Base-by-base conservation (phyloP, 2,329 filamentous ascomycete species). In the Cadophora sp. region DNA sequence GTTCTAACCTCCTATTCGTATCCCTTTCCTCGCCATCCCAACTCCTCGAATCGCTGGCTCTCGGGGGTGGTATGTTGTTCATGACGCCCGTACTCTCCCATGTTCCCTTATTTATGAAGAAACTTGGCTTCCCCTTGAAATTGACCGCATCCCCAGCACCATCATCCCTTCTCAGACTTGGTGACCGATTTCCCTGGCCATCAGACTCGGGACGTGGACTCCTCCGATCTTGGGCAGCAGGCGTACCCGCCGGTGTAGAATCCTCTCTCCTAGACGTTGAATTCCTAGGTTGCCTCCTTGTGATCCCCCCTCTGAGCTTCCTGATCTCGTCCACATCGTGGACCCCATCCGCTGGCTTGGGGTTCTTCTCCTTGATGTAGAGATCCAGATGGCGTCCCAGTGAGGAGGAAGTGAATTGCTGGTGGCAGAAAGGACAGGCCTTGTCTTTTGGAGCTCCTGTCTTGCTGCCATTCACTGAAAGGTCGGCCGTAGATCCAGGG, bases 291-390 rank as follows among this genome's bases (percentile, higher is more conserved):
- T 97, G 93, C 67, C 95, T 86, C 70, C 95, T 85, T 30, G 95
- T 98, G 78, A 98, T 97, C 68, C 88, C 87, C 53, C 93, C 92
- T 62, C 95, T 88, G 75, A 97, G 82, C 79, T 91, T 92, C 72
- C 87, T 87, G 75, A 98, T 98, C 79, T 93, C 92, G 8, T 95
- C 92, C 66, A 97, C 92, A 81, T 97, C 85, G 80, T 98, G 95
- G 55, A 97, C 81, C 59, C 94, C 94, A 80, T 98, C 95, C 7
- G 91, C 82, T 1, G 90, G 85, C 79, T 94, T 96, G 1, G 95
- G 93, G 78, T 97, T 97, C 81, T 94, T 96, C 67, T 94, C 91
- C 76, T 94, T 94, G 75, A 97, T 94, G 79, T 96, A 97, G 47
- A 97, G 87, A 78, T 98, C 95, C 72, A 97, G 89, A 80, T 98